These are phyloP conservation scores for Meyerozyma elateridarum DNA, from an alignment of 1,139 yeast species.

Conservation along the genomic window DNA sequence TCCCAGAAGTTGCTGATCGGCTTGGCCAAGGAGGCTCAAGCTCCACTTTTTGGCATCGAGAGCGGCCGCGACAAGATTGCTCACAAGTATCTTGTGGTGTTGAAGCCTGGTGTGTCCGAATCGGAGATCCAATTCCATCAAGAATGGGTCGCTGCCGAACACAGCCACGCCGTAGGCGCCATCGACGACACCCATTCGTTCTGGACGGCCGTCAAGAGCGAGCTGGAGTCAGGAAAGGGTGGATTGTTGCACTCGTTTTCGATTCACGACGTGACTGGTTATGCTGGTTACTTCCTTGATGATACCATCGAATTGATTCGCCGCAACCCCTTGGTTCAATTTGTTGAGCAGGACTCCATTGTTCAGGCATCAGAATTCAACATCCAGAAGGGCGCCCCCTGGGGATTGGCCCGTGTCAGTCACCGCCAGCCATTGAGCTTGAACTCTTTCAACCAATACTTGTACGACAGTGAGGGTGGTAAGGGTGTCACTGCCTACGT, in stretches of 20 bases:
- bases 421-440: constrained; percentile 75
- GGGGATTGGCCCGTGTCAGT: constrained; percentile 95
- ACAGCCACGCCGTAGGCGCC: constrained; percentile 31
- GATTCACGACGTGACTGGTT: constrained; percentile 54
- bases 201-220: constrained; percentile 31
- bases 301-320: constrained; percentile 69
- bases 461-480: constrained; percentile 81
- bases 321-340: constrained; percentile 65
- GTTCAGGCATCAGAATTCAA: constrained; percentile 63
- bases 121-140: constrained; percentile 58
- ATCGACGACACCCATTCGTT: constrained; percentile 32
- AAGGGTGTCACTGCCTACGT: constrained; percentile 90
- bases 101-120: constrained; percentile 55
- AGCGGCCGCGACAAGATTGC: constrained; percentile 52
- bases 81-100: constrained; percentile 65
- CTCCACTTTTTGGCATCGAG: constrained; percentile 10
- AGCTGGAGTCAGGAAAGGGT: constrained; percentile 27
- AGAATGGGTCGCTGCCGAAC: constrained; percentile 52
- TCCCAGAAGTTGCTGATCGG: constrained; percentile 1
- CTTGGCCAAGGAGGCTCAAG: constrained; percentile 7
- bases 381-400: constrained; percentile 80
- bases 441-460: constrained; percentile 79
- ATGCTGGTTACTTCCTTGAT: constrained; percentile 71
- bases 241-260: constrained; percentile 68
- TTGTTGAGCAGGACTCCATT: constrained; percentile 75